Evolutionary conservation across 805 yeast genomes (phyloP).

Genomic region (Ogataea trehalophila): DNA sequence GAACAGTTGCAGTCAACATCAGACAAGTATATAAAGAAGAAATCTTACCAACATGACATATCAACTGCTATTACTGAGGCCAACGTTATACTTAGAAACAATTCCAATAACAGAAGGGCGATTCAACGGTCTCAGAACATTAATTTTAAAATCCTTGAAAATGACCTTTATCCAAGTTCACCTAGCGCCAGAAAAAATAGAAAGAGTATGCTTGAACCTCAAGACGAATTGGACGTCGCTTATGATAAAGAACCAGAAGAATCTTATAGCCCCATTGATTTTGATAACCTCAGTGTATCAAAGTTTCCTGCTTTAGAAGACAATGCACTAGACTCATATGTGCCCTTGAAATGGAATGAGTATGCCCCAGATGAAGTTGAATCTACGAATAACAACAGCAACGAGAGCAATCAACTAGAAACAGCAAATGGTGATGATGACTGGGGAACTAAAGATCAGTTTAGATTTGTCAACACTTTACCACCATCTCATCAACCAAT

Average conservation of each 20-base stretch:
- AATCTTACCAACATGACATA: conserved; percentile 12
- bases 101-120: not conserved
- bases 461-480: not conserved
- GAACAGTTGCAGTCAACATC: conserved; percentile 8
- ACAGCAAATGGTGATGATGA: not conserved
- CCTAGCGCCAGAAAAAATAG: not conserved
- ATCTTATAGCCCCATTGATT: not conserved
- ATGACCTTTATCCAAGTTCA: conserved; percentile 14
- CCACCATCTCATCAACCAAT: no score
- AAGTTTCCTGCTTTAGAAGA: no score
- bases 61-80: conserved; percentile 13
- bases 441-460: not conserved
- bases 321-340: no score
- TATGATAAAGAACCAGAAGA: not conserved
- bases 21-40: conserved; percentile 6
- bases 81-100: conserved; percentile 2
- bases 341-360: no score
- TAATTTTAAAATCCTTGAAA: not conserved
- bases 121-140: not conserved
- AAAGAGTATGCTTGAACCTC: not conserved
- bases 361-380: no score
- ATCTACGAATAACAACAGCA: no score
- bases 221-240: not conserved
- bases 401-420: no score
- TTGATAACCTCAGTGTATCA: no score